A percentile compares a stretch with the other conserved stretches of the same genome.
phyloP scores from a whole-genome alignment of 1,284 basidiomycete species.

The Heterobasidion parviporum region DNA sequence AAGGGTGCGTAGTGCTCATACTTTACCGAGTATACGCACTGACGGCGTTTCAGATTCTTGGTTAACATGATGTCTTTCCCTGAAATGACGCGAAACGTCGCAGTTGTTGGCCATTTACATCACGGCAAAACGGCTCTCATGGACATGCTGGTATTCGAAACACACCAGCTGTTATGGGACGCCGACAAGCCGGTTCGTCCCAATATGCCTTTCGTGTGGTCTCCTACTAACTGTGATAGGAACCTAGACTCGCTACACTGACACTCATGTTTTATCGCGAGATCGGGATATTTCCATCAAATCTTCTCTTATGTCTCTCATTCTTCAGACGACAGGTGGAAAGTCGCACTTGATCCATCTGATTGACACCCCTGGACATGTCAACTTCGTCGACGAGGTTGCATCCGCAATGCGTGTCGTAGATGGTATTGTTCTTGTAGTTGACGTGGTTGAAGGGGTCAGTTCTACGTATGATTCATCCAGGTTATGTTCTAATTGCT shows the following conservation, averaged over 20 bases:
- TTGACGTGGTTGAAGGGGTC: slow-evolving; percentile 94
- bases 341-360: slow-evolving; percentile 94
- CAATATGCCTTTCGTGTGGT: slow-evolving; percentile 6
- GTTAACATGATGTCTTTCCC: slow-evolving; percentile 89
- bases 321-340: slow-evolving; percentile 80
- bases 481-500: neutral
- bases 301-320: slow-evolving; percentile 92
- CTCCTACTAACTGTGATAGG: slow-evolving; percentile 1
- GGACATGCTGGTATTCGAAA: slow-evolving; percentile 97
- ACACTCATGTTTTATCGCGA: slow-evolving; percentile 86
- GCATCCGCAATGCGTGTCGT: slow-evolving; percentile 80
- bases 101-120: slow-evolving; percentile 91
- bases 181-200: slow-evolving; percentile 73
- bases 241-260: slow-evolving; percentile 83
- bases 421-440: slow-evolving; percentile 93
- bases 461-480: slow-evolving; percentile 18
- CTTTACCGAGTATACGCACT: slow-evolving; percentile 10
- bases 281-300: slow-evolving; percentile 93
- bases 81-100: slow-evolving; percentile 93
- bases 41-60: slow-evolving; percentile 59
- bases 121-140: slow-evolving; percentile 96
- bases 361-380: slow-evolving; percentile 96
- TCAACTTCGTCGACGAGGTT: slow-evolving; percentile 97
- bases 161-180: slow-evolving; percentile 92
- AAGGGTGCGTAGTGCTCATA: slow-evolving; percentile 53